Evolutionary conservation across 805 yeast species (phyloP).

Genomic region (Yamadazyma insecticola): DNA sequence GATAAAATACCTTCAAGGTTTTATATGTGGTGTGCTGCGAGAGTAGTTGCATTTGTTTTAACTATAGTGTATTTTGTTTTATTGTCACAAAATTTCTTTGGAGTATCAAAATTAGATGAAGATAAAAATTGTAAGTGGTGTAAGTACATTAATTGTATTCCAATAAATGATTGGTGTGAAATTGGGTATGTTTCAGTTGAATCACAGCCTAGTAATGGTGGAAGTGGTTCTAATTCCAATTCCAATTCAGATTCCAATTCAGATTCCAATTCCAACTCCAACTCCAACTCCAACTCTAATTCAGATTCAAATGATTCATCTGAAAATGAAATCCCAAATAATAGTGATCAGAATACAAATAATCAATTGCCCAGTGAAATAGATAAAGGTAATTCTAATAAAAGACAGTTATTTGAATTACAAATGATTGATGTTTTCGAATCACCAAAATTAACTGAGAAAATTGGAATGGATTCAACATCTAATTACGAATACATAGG

Average conservation of each 20-base stretch:
- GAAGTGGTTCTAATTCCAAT: constrained; percentile 2
- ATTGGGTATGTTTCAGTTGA: constrained; percentile 34
- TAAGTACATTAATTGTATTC: constrained; percentile 65
- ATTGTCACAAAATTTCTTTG: constrained; percentile 44
- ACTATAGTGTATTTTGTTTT: constrained; percentile 47
- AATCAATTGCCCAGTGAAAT: too few relatives aligned
- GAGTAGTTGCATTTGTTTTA: constrained; percentile 42
- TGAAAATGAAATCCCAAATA: too few relatives aligned
- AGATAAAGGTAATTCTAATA: too few relatives aligned
- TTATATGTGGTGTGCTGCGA: constrained; percentile 47
- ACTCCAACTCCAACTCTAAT: constrained; percentile 7
- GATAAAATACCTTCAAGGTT: constrained; percentile 36
- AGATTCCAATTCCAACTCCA: constrained; percentile 1
- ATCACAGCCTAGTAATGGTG: constrained; percentile 3
- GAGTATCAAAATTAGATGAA: constrained; percentile 26
- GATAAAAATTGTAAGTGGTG: constrained; percentile 64
- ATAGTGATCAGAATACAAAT: too few relatives aligned
- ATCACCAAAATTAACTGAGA: too few relatives aligned
- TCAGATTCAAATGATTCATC: background rate
- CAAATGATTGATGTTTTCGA: too few relatives aligned
- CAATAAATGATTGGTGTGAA: constrained; percentile 69
- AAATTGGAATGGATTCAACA: too few relatives aligned
- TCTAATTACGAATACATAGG: too few relatives aligned
- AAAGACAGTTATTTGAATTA: too few relatives aligned
- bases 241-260: constrained; percentile 6